These are phyloP conservation scores for Rhinocladiella similis DNA, from an alignment of 2,329 filamentous ascomycete genomes.

Conservation along the genomic window DNA sequence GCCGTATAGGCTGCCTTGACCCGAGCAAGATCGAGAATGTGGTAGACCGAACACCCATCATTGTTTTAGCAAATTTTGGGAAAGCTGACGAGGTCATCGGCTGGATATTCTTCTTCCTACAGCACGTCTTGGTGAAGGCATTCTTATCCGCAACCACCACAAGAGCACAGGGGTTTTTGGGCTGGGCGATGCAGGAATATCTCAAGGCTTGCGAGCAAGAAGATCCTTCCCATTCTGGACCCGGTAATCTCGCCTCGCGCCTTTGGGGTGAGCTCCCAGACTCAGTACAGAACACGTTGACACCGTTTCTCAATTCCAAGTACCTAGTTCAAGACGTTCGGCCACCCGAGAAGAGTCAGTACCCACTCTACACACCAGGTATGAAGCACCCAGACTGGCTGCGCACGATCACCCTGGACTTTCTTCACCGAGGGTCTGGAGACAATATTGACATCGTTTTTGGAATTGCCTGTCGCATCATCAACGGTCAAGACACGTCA, in stretches of 20 bases:
- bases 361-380: constrained; percentile 70
- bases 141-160: constrained; percentile 91
- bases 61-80: constrained; percentile 85
- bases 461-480: constrained; percentile 75
- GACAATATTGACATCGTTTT: constrained; percentile 76
- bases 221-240: constrained; percentile 38
- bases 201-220: constrained; percentile 70
- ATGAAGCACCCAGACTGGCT: constrained; percentile 80
- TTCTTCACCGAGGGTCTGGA: constrained; percentile 76
- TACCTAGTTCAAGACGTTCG: constrained; percentile 64
- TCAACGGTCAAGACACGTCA: constrained; percentile 80
- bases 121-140: constrained; percentile 84
- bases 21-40: constrained; percentile 82
- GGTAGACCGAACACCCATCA: constrained; percentile 76
- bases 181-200: constrained; percentile 91
- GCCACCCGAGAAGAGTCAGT: constrained; percentile 53
- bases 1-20: constrained; percentile 87
- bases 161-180: constrained; percentile 83
- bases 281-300: constrained; percentile 75
- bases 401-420: constrained; percentile 73
- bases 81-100: constrained; percentile 74
- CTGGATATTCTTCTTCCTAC: constrained; percentile 81
- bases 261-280: constrained; percentile 75
- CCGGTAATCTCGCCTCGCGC: constrained; percentile 13
- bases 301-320: constrained; percentile 81